Conservation (phyloP, 768 basidiomycete species). For the Trametes maxima region DNA sequence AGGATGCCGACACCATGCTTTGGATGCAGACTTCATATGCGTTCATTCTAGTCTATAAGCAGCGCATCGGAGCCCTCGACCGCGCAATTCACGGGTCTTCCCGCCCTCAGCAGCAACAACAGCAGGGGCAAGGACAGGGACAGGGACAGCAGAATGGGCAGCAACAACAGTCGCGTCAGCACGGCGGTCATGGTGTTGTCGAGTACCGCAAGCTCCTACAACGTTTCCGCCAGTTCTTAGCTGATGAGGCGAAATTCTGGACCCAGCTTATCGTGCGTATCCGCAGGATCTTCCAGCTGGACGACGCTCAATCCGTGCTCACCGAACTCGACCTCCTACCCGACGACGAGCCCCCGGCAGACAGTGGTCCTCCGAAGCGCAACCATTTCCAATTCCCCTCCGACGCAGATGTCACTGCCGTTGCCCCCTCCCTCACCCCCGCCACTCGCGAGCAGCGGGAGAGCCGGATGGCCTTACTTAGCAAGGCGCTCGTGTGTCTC, state of each 20-base stretch:
- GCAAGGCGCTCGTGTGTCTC: conserved; percentile 87
- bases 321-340: conserved; percentile 53
- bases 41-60: conserved; percentile 83
- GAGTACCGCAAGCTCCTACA: conserved; percentile 86
- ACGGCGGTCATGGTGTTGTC: conserved; percentile 59
- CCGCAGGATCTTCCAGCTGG: conserved; percentile 69
- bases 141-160: conserved; percentile 39
- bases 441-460: conserved; percentile 56
- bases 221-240: conserved; percentile 87
- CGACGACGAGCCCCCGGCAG: conserved; percentile 30
- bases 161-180: conserved; percentile 39
- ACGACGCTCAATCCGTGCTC: conserved; percentile 62
- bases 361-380: conserved; percentile 41
- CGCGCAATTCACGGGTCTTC: conserved; percentile 43
- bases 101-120: conserved; percentile 39
- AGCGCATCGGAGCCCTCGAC: conserved; percentile 69
- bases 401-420: conserved; percentile 42
- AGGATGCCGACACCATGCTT: conserved; percentile 79
- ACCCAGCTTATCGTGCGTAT: conserved; percentile 74
- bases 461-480: conserved; percentile 71
- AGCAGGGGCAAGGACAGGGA: conserved; percentile 29
- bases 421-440: conserved; percentile 35
- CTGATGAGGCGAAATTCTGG: conserved; percentile 93
- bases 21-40: conserved; percentile 94
- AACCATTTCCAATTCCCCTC: conserved; percentile 68